Conservation (phyloP, 1,284 basidiomycete genomes). For the Austropuccinia psidii region DNA sequence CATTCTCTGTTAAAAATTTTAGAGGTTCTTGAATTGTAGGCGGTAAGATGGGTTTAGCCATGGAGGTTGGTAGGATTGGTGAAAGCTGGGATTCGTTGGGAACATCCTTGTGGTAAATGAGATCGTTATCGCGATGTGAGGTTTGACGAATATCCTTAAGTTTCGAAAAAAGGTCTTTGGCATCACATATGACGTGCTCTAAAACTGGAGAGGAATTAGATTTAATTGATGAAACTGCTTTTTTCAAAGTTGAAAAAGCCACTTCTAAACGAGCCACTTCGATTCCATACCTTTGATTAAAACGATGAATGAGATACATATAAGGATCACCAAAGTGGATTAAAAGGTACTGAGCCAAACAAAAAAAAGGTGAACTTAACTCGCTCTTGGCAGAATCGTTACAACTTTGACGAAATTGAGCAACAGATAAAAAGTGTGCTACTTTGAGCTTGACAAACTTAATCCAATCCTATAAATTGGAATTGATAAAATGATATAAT, state of each 20-base stretch:
- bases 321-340: not conserved
- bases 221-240: not conserved
- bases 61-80: conserved; percentile 59
- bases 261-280: conserved; percentile 68
- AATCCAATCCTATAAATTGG: conserved; percentile 60
- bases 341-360: not conserved
- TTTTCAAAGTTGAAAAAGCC: conserved; percentile 49
- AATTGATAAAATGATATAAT: not conserved
- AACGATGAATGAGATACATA: not conserved
- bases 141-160: conserved; percentile 54
- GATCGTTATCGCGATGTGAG: conserved; percentile 84
- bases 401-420: conserved; percentile 79
- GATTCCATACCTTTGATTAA: conserved; percentile 58
- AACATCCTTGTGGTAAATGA: conserved; percentile 87
- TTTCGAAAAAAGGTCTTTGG: conserved; percentile 60
- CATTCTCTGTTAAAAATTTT: conserved; percentile 45
- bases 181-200: conserved; percentile 24
- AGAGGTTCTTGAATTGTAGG: conserved; percentile 53
- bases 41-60: conserved; percentile 62
- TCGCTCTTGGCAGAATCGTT: conserved; percentile 80
- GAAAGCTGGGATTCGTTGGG: conserved; percentile 65
- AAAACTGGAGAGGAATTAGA: not conserved
- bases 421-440: conserved; percentile 78
- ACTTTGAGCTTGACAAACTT: conserved; percentile 74
- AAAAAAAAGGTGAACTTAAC: not conserved